Base-by-base conservation (phyloP, 768 basidiomycete genomes). In the Termitomyces sp. region DNA sequence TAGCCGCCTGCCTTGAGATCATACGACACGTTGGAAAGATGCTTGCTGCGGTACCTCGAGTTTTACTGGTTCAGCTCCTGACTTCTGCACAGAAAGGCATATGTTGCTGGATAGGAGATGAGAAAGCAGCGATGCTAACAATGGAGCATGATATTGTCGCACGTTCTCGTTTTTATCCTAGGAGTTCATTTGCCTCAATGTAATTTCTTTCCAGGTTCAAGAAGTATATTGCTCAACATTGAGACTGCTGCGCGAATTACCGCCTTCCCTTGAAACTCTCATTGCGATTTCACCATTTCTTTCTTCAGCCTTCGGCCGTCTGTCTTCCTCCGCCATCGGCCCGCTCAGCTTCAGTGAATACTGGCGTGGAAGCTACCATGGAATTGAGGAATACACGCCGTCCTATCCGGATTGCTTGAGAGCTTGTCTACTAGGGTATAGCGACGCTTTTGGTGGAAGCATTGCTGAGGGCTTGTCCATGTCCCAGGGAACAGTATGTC, bases 331-430 rank as follows among this genome's bases (percentile, higher is more conserved):
- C 2, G 78, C 80, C 9, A 70, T 76, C 20, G 85, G 82, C 0
- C 80, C 83, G 0, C 64, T 79, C 6, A 77, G 80, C 1, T 88
- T 88, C 60, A 74, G 77, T 62, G 70, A 68, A 2, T 88, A 83
- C 66, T 88, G 86, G 86, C 75, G 74, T n/a, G 69, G 70, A 41
- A 82, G 82, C 3, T 86, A 83, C 64, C 78, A 82, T 36, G 70
- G 70, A n/a, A 71, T 66, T 38, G 68, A 68, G 30, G 71, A 77
- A 35, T 74, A 79, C 32, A 68, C 66, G 51, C 43, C 63, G 0
- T 58, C 66, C 18, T 79, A 81, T 58, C 82, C 85, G 52, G 71
- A 70, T 12, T 79, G 77, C 46, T 68, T 87, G 41, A 71, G 71
- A 56, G 70, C 69, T 9, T 80, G 77, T 55, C 68, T 87, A 26